Percentiles rank a stretch among this genome's conserved stretches.
Evolutionary conservation across 1,139 yeast genomes (phyloP).

Genomic region (Nematodospora anomalae): DNA sequence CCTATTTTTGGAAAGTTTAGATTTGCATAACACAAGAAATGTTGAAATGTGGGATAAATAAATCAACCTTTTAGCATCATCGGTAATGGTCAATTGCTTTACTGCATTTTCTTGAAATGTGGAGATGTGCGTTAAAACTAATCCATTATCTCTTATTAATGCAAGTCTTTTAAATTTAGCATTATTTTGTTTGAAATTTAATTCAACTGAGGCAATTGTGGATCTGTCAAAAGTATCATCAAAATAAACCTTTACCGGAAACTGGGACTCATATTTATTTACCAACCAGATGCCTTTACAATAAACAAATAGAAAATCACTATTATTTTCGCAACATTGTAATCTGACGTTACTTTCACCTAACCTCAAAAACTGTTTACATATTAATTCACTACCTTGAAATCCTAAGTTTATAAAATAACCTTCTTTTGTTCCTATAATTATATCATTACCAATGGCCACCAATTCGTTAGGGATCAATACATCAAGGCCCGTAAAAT

Average conservation of each 20-base stretch:
- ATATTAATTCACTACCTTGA: constrained; percentile 12
- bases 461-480: constrained; percentile 24
- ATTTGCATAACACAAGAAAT: constrained; percentile 42
- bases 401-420: constrained; percentile 20
- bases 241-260: constrained; percentile 44
- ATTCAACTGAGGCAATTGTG: constrained; percentile 18
- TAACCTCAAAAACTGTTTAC: constrained; percentile 20
- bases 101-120: constrained; percentile 28
- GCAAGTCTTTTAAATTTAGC: constrained; percentile 23
- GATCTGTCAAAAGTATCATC: constrained; percentile 34
- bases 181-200: constrained; percentile 1
- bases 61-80: constrained; percentile 36
- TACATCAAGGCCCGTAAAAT: constrained; percentile 5
- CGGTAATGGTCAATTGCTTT: constrained; percentile 36
- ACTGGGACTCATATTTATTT: constrained; percentile 28
- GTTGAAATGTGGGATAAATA: constrained; percentile 32
- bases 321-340: constrained; percentile 19
- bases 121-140: constrained; percentile 35
- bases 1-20: constrained; percentile 25
- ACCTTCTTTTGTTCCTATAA: constrained; percentile 36
- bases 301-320: constrained; percentile 24
- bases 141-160: constrained; percentile 51
- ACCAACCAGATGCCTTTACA: constrained; percentile 47
- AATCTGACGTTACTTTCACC: constrained; percentile 24
- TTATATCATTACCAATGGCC: constrained; percentile 11